Evolutionary conservation across 2,329 filamentous ascomycete genomes (phyloP), one percentile per base, ranked within the genome.

Genomic region (Blumeriella jaapii): DNA sequence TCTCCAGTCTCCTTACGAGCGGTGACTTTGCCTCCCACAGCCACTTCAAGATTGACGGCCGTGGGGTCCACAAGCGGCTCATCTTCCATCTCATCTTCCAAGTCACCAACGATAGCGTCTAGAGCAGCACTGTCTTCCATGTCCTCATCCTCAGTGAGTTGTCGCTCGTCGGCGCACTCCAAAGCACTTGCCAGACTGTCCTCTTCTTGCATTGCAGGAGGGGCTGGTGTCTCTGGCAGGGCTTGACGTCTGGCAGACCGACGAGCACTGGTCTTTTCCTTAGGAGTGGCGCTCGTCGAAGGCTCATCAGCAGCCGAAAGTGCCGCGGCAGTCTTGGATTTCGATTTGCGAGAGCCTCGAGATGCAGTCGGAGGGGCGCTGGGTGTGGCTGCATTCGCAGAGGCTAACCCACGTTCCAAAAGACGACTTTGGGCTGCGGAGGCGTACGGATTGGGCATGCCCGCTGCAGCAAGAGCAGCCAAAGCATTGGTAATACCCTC

Each of bases 1-100:
- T 84, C 93, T 4, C 89, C 89, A 55, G 95, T 87, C 49, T 95
- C 89, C 52, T 91, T 89, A 33, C 82, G 80, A 24, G 89, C 89
- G 1, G 84, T 93, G 10, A 95, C 80, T 54, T 85, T 93, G 10
- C 86, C 89, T 13, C 78, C 82, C 12, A 82, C 77, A 24, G 79
- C 86, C 26, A 95, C 74, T 58, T 96, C 89, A 55, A 98, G 73
- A 51, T 85, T 95, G 19, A 96, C 85, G 5, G 91, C 87, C 3
- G 82, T 81, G 2, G 86, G 82, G 49, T 91, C 84, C 5, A 80
- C 70, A n/a, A 71, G 67, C n/a, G 64, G 71, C 36, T 81, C 78
- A 32, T 84, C 71, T 22, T 74, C 76, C 58, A 89, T 78, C 19
- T 87, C 84, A 42, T 89, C 82, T 37, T 95, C 85, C 1, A 95